Conservation (phyloP, 1,284 basidiomycete genomes). For the Tausonia pullulans region DNA sequence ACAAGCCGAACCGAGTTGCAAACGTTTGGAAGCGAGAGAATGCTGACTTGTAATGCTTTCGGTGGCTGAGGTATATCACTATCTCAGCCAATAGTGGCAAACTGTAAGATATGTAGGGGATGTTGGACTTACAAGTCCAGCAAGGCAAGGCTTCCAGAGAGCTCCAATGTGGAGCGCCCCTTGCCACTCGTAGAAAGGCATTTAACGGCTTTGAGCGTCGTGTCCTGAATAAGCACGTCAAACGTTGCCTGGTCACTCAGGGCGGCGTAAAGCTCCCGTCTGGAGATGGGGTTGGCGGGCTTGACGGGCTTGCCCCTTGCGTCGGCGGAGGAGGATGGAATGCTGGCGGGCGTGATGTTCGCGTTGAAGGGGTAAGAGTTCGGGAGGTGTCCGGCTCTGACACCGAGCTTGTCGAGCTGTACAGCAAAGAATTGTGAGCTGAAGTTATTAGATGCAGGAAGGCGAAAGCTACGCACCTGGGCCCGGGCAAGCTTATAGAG, state of each 20-base stretch:
- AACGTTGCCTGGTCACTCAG: constrained; percentile 51
- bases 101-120: neutral
- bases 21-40: constrained; percentile 60
- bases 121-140: constrained; percentile 59
- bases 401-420: constrained; percentile 72
- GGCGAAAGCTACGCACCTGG: constrained; percentile 45
- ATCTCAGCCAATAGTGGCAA: constrained; percentile 7
- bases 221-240: constrained; percentile 56
- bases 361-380: constrained; percentile 50
- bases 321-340: constrained; percentile 4
- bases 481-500: constrained; percentile 66
- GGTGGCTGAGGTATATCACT: constrained; percentile 43
- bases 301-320: neutral
- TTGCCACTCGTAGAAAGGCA: constrained; percentile 68
- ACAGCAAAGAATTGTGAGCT: constrained; percentile 12
- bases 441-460: constrained; percentile 1
- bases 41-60: constrained; percentile 49
- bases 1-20: constrained; percentile 58
- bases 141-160: constrained; percentile 72
- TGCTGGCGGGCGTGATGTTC: constrained; percentile 22
- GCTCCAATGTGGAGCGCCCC: constrained; percentile 66
- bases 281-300: constrained; percentile 9
- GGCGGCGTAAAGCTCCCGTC: constrained; percentile 50
- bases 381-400: constrained; percentile 60
- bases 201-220: constrained; percentile 70